Conservation (phyloP, 2,329 filamentous ascomycete species). For the Tothia fuscella region DNA sequence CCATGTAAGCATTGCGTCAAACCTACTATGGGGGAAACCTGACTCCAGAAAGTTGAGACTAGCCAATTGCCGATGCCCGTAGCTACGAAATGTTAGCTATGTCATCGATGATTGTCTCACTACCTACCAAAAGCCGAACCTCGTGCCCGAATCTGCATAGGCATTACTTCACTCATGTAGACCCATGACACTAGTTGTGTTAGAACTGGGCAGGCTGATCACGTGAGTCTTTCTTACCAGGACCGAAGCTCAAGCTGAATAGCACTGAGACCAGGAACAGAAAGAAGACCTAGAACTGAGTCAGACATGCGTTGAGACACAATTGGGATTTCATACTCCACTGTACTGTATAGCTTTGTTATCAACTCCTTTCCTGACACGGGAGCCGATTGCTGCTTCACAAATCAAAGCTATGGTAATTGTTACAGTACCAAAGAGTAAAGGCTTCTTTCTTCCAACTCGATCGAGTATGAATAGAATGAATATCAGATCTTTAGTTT, state of each 20-base stretch:
- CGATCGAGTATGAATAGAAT: constrained; percentile 40
- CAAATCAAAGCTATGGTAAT: constrained; percentile 48
- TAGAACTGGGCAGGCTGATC: too few species aligned
- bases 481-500: constrained; percentile 51
- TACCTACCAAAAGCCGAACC: constrained; percentile 47
- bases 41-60: constrained; percentile 46
- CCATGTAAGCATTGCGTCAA: neutral
- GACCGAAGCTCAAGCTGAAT: constrained; percentile 23
- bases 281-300: constrained; percentile 50
- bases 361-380: constrained; percentile 15
- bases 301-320: constrained; percentile 36
- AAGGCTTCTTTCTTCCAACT: constrained; percentile 38
- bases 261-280: constrained; percentile 36
- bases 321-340: constrained; percentile 54
- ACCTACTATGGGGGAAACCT: constrained; percentile 39
- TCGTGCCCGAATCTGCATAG: constrained; percentile 51
- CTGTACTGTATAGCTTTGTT: constrained; percentile 35
- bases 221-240: too few species aligned
- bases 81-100: neutral
- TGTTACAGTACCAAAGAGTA: constrained; percentile 41
- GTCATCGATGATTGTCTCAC: neutral
- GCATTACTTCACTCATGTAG: constrained; percentile 55
- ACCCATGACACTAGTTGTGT: constrained; percentile 48
- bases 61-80: constrained; percentile 49
- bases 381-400: constrained; percentile 43